These are phyloP conservation scores for Aurinia saxatilis DNA, from an alignment of 345 rosid genomes.

Conservation along the genomic window DNA sequence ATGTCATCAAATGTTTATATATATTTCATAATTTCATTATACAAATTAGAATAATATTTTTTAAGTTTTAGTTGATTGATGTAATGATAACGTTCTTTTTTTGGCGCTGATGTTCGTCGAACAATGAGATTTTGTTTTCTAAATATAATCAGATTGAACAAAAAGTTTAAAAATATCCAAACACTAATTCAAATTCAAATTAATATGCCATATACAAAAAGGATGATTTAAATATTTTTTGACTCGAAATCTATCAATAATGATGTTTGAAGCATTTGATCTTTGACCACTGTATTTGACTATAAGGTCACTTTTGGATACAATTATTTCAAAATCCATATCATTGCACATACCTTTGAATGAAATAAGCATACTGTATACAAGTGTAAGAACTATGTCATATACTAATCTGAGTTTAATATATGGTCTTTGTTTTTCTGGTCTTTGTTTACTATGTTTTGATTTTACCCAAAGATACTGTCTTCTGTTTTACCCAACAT, in stretches of 20 bases:
- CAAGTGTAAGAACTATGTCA: neutral
- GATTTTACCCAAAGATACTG: slow-evolving; percentile 9
- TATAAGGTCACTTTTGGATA: neutral
- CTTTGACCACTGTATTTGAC: slow-evolving; percentile 22
- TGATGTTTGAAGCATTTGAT: slow-evolving; percentile 5
- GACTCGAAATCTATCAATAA: neutral
- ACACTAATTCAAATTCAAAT: neutral
- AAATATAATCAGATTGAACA: neutral
- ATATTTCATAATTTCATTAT: no score
- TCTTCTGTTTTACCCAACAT: slow-evolving; percentile 13
- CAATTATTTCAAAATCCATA: slow-evolving; percentile 2
- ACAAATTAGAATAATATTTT: no score
- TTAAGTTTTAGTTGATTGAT: no score
- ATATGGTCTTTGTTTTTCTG: neutral
- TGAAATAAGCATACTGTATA: neutral
- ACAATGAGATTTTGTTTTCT: neutral
- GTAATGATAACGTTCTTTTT: neutral
- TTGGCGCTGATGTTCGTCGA: neutral
- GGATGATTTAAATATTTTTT: neutral
- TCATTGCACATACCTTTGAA: slow-evolving; percentile 9
- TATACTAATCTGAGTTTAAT: neutral
- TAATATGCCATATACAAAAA: slow-evolving; percentile 6
- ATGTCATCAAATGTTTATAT: no score
- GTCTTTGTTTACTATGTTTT: slow-evolving; percentile 23
- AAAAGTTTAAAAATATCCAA: neutral